Evolutionary conservation across 352 stramenopile species (phyloP).

Genomic region (Detonula confervacea): DNA sequence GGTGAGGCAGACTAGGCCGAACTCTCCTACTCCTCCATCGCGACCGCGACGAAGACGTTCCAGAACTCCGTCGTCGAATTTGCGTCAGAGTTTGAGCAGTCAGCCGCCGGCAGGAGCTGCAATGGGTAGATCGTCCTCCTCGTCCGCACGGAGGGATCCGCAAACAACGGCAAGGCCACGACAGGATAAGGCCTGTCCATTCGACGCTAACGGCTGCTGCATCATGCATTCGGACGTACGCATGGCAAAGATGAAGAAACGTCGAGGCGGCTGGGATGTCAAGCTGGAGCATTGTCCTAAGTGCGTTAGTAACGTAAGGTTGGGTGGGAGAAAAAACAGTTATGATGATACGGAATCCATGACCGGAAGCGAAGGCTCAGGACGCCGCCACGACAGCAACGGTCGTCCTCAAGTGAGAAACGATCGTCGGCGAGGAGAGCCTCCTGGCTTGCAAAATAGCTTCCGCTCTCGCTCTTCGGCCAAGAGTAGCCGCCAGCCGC

Average conservation of each 20-base stretch:
- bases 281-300: constrained; percentile 17
- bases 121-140: too few species aligned
- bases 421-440: background rate
- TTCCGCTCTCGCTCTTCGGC: background rate
- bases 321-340: too few species aligned
- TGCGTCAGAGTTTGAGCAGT: too few species aligned
- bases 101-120: too few species aligned
- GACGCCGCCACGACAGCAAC: background rate
- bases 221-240: constrained; percentile 21
- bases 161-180: too few species aligned
- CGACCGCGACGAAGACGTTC: too few species aligned
- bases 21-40: too few species aligned
- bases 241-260: constrained; percentile 23
- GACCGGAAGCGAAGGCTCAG: background rate
- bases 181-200: background rate
- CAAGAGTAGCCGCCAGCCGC: constrained; percentile 2
- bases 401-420: background rate
- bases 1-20: too few species aligned
- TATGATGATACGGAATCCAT: background rate
- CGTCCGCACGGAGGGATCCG: too few species aligned
- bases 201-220: constrained; percentile 31
- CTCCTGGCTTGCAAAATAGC: background rate
- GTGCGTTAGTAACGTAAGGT: too few species aligned
- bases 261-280: constrained; percentile 15
- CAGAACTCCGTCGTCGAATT: too few species aligned